phyloP scores from a whole-genome alignment of 2,329 filamentous ascomycete genomes.

The Drechmeria coniospora region DNA sequence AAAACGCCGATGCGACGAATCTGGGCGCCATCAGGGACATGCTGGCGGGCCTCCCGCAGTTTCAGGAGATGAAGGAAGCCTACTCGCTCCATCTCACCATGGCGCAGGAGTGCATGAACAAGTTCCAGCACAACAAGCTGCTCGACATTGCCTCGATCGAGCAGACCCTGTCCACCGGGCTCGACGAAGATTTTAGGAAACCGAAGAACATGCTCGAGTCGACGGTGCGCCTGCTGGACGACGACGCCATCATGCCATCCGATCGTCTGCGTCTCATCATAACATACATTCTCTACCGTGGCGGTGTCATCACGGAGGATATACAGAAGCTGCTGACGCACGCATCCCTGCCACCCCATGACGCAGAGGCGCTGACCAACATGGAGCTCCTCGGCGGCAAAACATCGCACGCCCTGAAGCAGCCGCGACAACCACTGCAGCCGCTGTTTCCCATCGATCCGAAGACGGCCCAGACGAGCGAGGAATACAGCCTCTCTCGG shows the following conservation, averaged over 20 bases:
- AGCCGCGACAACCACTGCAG: constrained; percentile 47
- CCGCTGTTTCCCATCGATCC: constrained; percentile 60
- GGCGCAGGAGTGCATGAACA: constrained; percentile 94
- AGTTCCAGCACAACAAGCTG: constrained; percentile 73
- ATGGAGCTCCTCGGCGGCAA: constrained; percentile 70
- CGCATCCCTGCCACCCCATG: constrained; percentile 57
- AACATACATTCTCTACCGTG: constrained; percentile 72
- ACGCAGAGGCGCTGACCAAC: constrained; percentile 60
- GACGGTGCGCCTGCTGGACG: constrained; percentile 75
- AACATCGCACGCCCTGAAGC: constrained; percentile 56
- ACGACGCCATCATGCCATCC: constrained; percentile 52
- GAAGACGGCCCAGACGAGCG: constrained; percentile 37
- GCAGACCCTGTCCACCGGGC: constrained; percentile 78
- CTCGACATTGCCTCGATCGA: constrained; percentile 77
- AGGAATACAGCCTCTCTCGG: constrained; percentile 75
- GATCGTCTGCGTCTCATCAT: constrained; percentile 77
- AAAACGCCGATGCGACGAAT: constrained; percentile 52
- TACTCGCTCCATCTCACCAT: constrained; percentile 92
- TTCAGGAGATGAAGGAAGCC: constrained; percentile 86
- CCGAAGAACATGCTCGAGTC: constrained; percentile 81
- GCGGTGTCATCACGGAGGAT: constrained; percentile 73
- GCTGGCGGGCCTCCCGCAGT: constrained; percentile 86
- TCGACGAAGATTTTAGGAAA: constrained; percentile 85
- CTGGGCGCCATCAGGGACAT: constrained; percentile 93
- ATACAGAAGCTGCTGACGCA: constrained; percentile 74